Percentiles rank a stretch among this genome's conserved stretches.
Conservation (phyloP, 257 asterid species). For the Primulina tabacum region DNA sequence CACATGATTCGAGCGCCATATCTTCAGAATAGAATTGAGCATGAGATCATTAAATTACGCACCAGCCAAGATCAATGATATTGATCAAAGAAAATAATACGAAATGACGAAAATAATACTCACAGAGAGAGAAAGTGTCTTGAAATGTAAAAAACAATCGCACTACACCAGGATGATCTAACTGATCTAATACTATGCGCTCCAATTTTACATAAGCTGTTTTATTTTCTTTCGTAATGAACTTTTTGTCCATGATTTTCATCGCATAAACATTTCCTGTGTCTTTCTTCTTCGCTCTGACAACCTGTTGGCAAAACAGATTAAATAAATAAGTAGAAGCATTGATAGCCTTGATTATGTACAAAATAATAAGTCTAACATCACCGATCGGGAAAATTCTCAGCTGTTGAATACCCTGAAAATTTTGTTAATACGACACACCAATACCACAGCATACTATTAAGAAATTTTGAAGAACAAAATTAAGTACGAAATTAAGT, state of each 20-base stretch:
- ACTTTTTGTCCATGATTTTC: slow-evolving; percentile 97
- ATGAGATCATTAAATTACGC: slow-evolving; percentile 29
- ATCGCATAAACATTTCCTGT: slow-evolving; percentile 78
- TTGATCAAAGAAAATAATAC: slow-evolving; percentile 2
- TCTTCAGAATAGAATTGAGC: slow-evolving; percentile 48
- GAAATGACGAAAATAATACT: slow-evolving; percentile 31
- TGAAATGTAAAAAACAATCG: slow-evolving; percentile 88
- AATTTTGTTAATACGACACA: too few relatives aligned
- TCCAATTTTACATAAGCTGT: slow-evolving; percentile 96
- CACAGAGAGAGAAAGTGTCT: slow-evolving; percentile 90
- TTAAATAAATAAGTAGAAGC: slow-evolving; percentile 1
- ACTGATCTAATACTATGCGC: slow-evolving; percentile 95
- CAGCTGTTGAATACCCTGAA: neutral
- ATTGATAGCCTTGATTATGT: slow-evolving; percentile 14
- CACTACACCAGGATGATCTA: slow-evolving; percentile 96
- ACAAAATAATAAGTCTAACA: neutral
- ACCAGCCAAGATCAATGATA: slow-evolving; percentile 12
- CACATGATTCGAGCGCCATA: slow-evolving; percentile 99
- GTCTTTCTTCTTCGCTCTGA: slow-evolving; percentile 93
- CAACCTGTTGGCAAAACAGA: slow-evolving; percentile 60
- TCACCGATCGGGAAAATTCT: neutral
- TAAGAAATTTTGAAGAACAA: neutral
- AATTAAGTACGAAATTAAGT: too few relatives aligned
- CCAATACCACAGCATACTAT: neutral
- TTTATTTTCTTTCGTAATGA: slow-evolving; percentile 97